Conservation (phyloP, 192 early-diverging fungal genomes). For the Linnemannia hyalina region DNA sequence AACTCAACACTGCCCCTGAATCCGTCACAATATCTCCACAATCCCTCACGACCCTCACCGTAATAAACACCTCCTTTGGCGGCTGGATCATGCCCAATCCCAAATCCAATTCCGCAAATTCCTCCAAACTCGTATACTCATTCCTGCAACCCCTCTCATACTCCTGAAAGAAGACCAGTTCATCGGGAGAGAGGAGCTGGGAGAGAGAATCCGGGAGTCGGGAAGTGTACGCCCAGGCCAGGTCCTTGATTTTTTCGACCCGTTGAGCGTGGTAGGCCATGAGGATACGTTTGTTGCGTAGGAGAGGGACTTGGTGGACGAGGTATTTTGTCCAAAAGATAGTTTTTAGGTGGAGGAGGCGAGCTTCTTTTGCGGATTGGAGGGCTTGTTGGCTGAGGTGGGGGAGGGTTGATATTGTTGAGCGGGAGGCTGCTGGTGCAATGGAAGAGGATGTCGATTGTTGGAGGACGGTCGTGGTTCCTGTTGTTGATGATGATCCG, state of each 20-base stretch:
- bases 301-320: conserved; percentile 70
- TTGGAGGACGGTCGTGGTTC: conserved; percentile 5
- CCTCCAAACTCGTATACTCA: conserved; percentile 67
- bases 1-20: conserved; percentile 76
- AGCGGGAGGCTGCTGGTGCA: background rate
- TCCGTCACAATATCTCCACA: conserved; percentile 94
- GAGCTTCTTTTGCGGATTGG: conserved; percentile 18
- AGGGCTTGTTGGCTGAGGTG: conserved; percentile 1
- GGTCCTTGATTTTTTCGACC: conserved; percentile 73
- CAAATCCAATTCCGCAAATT: conserved; percentile 80
- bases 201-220: conserved; percentile 14
- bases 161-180: conserved; percentile 71
- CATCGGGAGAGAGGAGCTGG: conserved; percentile 60
- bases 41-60: conserved; percentile 89
- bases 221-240: conserved; percentile 67
- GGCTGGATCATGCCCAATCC: conserved; percentile 78
- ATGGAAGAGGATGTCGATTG: no score
- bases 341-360: conserved; percentile 39
- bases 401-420: background rate
- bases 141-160: conserved; percentile 75
- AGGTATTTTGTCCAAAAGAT: conserved; percentile 59
- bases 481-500: conserved; percentile 23
- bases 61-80: conserved; percentile 93
- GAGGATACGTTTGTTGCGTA: conserved; percentile 89
- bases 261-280: conserved; percentile 89